phyloP scores from a whole-genome alignment of 1,284 basidiomycete species.

The Amylostereum chailletii region DNA sequence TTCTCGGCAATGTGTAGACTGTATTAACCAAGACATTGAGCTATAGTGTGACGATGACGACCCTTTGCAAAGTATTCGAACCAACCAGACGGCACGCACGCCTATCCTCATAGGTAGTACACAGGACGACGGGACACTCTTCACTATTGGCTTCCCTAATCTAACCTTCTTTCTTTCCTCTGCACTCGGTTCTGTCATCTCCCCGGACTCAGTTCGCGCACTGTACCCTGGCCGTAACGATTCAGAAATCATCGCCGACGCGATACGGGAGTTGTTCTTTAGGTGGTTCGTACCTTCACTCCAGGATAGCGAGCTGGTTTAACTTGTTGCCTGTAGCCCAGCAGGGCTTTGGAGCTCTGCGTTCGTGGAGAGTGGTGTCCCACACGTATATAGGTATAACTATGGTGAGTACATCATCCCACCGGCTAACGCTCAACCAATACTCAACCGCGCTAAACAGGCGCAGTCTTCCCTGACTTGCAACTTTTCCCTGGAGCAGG shows the following conservation, averaged over 20 bases:
- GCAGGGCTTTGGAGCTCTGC: constrained; percentile 10
- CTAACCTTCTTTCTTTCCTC: not conserved
- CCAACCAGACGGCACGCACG: constrained; percentile 6
- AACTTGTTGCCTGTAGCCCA: constrained; percentile 4
- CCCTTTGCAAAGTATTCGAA: constrained; percentile 10
- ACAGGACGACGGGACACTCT: constrained; percentile 9
- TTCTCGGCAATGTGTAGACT: not conserved
- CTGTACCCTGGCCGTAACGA: constrained; percentile 7
- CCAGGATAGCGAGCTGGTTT: not conserved
- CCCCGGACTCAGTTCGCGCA: not conserved
- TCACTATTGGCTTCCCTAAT: not conserved
- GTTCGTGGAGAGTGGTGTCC: constrained; percentile 6
- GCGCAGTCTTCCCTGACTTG: constrained; percentile 2
- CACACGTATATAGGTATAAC: constrained; percentile 10
- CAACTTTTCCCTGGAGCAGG: not conserved
- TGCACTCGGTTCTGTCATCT: not conserved
- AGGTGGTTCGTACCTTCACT: constrained; percentile 1
- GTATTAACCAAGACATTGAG: not conserved
- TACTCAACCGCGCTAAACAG: not conserved
- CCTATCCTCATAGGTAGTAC: constrained; percentile 10
- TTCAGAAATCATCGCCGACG: constrained; percentile 3
- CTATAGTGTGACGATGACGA: constrained; percentile 7
- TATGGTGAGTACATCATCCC: constrained; percentile 6
- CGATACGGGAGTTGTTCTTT: not conserved
- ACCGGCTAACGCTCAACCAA: not conserved